Conservation (phyloP, 2,329 filamentous ascomycete species). For the Fusarium falciforme region DNA sequence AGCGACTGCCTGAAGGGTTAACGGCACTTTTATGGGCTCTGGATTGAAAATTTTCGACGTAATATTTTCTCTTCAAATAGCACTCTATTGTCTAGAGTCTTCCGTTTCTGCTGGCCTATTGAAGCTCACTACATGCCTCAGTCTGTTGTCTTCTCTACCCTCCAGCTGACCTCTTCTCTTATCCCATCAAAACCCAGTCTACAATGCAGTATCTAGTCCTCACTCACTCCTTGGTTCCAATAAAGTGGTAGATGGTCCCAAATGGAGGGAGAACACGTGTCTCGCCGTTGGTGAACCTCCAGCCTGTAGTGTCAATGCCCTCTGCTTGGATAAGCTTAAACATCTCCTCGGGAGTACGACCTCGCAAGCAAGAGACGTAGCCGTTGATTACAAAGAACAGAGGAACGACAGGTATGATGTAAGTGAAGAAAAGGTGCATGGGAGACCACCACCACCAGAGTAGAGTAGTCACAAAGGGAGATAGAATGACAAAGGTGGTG, state of each 20-base stretch:
- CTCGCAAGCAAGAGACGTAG: slow-evolving; percentile 35
- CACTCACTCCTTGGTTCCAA: slow-evolving; percentile 25
- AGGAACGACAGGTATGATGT: slow-evolving; percentile 32
- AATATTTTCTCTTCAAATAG: background rate
- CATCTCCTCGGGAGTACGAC: slow-evolving; percentile 29
- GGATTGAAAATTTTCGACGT: fast-evolving
- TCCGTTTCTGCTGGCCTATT: background rate
- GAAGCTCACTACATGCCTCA: background rate
- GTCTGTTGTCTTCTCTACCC: background rate
- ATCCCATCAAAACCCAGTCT: background rate
- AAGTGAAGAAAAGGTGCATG: slow-evolving; percentile 37
- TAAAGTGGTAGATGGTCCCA: slow-evolving; percentile 37
- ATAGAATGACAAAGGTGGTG: slow-evolving; percentile 36
- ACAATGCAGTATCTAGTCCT: background rate
- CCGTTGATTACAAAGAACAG: slow-evolving; percentile 39
- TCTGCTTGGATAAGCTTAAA: slow-evolving; percentile 31
- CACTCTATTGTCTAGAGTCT: background rate
- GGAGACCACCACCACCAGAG: slow-evolving; percentile 40
- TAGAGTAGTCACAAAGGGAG: slow-evolving; percentile 34
- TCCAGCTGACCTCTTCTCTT: background rate
- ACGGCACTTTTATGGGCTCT: no score
- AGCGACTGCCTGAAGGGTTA: background rate
- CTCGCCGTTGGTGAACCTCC: slow-evolving; percentile 34
- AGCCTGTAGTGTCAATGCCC: slow-evolving; percentile 26
- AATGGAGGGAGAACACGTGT: slow-evolving; percentile 35